Percentiles rank a stretch among this genome's conserved stretches.
phyloP scores from a whole-genome alignment of 495 filamentous ascomycete species.

The Hyphodiscus hymeniophilus region DNA sequence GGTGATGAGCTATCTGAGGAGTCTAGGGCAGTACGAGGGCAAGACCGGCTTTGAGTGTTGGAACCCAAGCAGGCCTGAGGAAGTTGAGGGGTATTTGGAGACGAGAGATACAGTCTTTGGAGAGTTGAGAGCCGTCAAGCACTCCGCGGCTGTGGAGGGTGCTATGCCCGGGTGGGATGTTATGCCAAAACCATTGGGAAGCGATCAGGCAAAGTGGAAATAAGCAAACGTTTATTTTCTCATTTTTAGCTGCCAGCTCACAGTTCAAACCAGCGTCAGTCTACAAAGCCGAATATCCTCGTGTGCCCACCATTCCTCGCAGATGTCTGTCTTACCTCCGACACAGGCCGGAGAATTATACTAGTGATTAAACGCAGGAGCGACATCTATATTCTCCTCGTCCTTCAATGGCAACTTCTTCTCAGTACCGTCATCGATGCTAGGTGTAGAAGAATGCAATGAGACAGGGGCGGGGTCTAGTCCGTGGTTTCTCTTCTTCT shows the following conservation, averaged over 20 bases:
- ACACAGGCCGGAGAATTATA: too few relatives aligned
- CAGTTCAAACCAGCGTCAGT: too few relatives aligned
- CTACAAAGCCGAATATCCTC: too few relatives aligned
- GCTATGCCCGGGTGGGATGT: slow-evolving; percentile 26
- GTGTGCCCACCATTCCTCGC: too few relatives aligned
- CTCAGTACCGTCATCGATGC: not conserved
- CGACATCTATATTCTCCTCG: too few relatives aligned
- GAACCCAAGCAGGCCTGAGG: slow-evolving; percentile 31
- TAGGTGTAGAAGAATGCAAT: not conserved
- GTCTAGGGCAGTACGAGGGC: slow-evolving; percentile 41
- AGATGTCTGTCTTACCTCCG: too few relatives aligned
- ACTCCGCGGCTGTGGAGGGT: slow-evolving; percentile 27
- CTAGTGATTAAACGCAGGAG: too few relatives aligned
- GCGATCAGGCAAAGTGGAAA: slow-evolving; percentile 30
- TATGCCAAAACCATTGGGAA: slow-evolving; percentile 29
- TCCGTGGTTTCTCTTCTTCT: slow-evolving; percentile 7
- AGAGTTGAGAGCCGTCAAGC: slow-evolving; percentile 27
- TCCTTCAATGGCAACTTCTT: too few relatives aligned
- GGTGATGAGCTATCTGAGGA: slow-evolving; percentile 47
- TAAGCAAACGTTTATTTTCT: too few relatives aligned
- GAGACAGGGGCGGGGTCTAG: slow-evolving; percentile 1
- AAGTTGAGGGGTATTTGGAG: slow-evolving; percentile 18
- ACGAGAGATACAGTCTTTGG: slow-evolving; percentile 25
- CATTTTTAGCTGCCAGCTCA: too few relatives aligned
- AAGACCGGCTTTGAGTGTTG: slow-evolving; percentile 30